Evolutionary conservation across 345 rosid genomes (phyloP).

Genomic region (Lumnitzera racemosa): DNA sequence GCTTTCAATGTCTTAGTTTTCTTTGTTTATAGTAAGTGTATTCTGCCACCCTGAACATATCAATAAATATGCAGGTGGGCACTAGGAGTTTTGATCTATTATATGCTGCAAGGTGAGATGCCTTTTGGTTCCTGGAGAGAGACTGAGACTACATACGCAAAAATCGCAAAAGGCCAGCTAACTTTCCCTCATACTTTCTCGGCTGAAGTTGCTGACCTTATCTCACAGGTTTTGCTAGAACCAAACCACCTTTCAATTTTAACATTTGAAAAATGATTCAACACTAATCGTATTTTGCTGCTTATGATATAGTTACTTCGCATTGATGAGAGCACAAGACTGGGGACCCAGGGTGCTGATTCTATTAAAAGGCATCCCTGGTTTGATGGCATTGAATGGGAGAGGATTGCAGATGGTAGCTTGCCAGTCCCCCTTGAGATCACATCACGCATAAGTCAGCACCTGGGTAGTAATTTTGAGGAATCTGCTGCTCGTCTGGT

Average conservation of each 20-base stretch:
- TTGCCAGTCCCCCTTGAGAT: conserved; percentile 58
- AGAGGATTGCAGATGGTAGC: conserved; percentile 36
- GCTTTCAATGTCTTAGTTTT: not conserved
- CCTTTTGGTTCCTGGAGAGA: conserved; percentile 89
- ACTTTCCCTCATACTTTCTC: conserved; percentile 44
- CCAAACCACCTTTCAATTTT: not conserved
- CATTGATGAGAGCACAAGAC: conserved; percentile 59
- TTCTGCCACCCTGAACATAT: not conserved
- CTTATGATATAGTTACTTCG: conserved; percentile 52
- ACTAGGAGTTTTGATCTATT: conserved; percentile 73
- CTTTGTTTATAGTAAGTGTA: not conserved
- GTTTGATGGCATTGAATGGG: conserved; percentile 63
- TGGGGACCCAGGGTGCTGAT: conserved; percentile 56
- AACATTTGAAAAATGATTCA: not conserved
- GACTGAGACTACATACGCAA: conserved; percentile 58
- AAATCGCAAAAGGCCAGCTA: conserved; percentile 75
- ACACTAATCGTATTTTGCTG: not conserved
- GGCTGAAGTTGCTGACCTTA: conserved; percentile 64
- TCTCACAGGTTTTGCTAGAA: conserved; percentile 47
- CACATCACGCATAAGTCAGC: conserved; percentile 39
- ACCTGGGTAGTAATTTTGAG: conserved; percentile 32
- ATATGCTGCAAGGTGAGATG: conserved; percentile 75
- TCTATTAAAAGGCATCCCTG: conserved; percentile 67
- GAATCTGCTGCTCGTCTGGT: conserved; percentile 23
- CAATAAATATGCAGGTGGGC: conserved; percentile 62